These are phyloP conservation scores for Withania somnifera DNA, from an alignment of 305 asterid genomes.

Conservation along the genomic window DNA sequence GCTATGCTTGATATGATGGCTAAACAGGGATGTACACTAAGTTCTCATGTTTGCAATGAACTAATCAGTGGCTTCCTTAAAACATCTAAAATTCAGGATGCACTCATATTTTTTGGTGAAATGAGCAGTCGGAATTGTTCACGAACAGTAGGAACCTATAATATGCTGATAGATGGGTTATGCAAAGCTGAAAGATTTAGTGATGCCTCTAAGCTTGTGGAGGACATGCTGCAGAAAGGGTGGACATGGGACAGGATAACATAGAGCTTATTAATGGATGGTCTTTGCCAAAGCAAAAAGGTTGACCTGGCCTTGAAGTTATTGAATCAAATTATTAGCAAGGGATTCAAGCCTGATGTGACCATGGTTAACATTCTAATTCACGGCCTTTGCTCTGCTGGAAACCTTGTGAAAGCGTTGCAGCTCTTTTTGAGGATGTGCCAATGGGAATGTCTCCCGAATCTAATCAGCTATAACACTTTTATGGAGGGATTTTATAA, in stretches of 20 bases:
- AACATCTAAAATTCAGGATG: slow-evolving; percentile 58
- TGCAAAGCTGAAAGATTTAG: slow-evolving; percentile 55
- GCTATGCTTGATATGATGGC: slow-evolving; percentile 39
- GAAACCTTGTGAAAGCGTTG: slow-evolving; percentile 43
- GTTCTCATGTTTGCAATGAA: slow-evolving; percentile 58
- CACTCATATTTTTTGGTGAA: slow-evolving; percentile 36
- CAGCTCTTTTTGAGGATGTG: slow-evolving; percentile 59
- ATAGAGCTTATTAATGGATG: slow-evolving; percentile 64
- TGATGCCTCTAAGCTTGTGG: slow-evolving; percentile 57
- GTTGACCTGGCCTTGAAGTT: slow-evolving; percentile 55
- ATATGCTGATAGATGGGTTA: slow-evolving; percentile 62
- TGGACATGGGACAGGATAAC: slow-evolving; percentile 57
- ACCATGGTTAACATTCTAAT: slow-evolving; percentile 83
- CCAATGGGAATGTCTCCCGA: slow-evolving; percentile 41
- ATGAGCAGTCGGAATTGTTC: slow-evolving; percentile 38
- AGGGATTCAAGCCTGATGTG: slow-evolving; percentile 67
- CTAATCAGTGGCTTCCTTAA: slow-evolving; percentile 53
- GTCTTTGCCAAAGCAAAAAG: slow-evolving; percentile 57
- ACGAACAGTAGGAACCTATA: slow-evolving; percentile 63
- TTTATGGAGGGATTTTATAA: slow-evolving; percentile 89
- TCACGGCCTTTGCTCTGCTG: slow-evolving; percentile 78
- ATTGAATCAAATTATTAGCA: slow-evolving; percentile 40
- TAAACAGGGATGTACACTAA: slow-evolving; percentile 45
- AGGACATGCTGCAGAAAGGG: slow-evolving; percentile 66
- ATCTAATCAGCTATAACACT: slow-evolving; percentile 71